phyloP scores from a whole-genome alignment of 805 yeast genomes.

The Debaryomyces prosopidis region DNA sequence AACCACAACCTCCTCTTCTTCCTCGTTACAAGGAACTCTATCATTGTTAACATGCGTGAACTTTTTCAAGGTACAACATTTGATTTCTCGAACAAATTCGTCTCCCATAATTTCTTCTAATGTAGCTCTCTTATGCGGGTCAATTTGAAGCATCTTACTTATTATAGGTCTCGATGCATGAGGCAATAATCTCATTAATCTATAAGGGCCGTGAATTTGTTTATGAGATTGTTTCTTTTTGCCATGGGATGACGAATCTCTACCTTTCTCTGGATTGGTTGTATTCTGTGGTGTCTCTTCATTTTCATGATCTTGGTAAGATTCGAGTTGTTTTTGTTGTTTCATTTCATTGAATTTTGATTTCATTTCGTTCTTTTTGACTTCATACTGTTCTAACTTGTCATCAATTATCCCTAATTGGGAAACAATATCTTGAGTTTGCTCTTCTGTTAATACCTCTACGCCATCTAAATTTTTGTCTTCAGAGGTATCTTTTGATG shows the following conservation, averaged over 20 bases:
- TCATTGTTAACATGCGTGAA: slow-evolving; percentile 25
- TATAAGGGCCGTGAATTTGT: slow-evolving; percentile 79
- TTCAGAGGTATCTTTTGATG: slow-evolving; percentile 14
- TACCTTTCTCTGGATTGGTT: slow-evolving; percentile 6
- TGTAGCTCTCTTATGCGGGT: slow-evolving; percentile 62
- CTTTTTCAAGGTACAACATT: slow-evolving; percentile 54
- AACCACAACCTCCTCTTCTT: slow-evolving; percentile 35
- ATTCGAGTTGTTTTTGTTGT: slow-evolving; percentile 5
- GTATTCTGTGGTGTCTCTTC: slow-evolving; percentile 7
- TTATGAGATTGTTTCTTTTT: slow-evolving; percentile 44
- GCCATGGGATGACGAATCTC: slow-evolving; percentile 14
- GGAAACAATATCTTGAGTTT: slow-evolving; percentile 28
- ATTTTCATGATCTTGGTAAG: slow-evolving; percentile 7
- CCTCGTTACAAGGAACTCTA: slow-evolving; percentile 18
- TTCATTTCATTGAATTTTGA: slow-evolving; percentile 24
- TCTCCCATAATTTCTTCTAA: slow-evolving; percentile 65
- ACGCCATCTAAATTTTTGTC: slow-evolving; percentile 18
- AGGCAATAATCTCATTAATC: slow-evolving; percentile 77
- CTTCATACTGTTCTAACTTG: slow-evolving; percentile 38
- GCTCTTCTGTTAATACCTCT: slow-evolving; percentile 33
- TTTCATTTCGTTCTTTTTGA: slow-evolving; percentile 34
- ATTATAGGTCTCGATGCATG: slow-evolving; percentile 81
- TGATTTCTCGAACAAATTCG: slow-evolving; percentile 68
- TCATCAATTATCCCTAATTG: slow-evolving; percentile 39
- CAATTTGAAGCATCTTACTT: slow-evolving; percentile 63